Evolutionary conservation across 2,329 filamentous ascomycete species (phyloP).

Genomic region (Diaporthe sp.): DNA sequence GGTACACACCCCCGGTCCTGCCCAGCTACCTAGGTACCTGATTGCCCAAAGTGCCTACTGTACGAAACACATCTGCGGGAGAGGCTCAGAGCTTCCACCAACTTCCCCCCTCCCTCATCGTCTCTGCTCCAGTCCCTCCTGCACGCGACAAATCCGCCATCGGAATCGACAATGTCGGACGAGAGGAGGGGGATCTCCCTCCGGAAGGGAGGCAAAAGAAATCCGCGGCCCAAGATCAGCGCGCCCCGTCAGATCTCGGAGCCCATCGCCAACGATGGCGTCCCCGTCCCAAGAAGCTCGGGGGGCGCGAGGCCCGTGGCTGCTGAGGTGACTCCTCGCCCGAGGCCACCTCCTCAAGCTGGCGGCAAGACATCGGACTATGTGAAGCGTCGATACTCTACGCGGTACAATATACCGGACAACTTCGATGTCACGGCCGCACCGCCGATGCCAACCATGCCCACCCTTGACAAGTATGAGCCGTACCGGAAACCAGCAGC

Average conservation of each 20-base stretch:
- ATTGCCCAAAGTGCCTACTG: constrained; percentile 12
- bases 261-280: constrained; percentile 67
- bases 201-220: constrained; percentile 71
- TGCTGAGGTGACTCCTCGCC: constrained; percentile 45
- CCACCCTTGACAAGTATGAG: constrained; percentile 71
- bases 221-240: constrained; percentile 72
- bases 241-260: constrained; percentile 73
- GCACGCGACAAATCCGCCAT: constrained; percentile 5
- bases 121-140: neutral
- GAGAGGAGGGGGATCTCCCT: constrained; percentile 57
- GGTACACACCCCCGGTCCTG: constrained; percentile 20
- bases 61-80: constrained; percentile 33
- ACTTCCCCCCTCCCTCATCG: neutral
- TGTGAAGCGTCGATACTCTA: constrained; percentile 94
- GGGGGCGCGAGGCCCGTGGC: constrained; percentile 48
- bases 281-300: constrained; percentile 49
- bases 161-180: constrained; percentile 24
- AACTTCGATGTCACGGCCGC: constrained; percentile 75
- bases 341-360: constrained; percentile 62
- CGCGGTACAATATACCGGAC: constrained; percentile 82
- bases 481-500: constrained; percentile 50
- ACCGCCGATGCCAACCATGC: constrained; percentile 78
- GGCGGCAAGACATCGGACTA: constrained; percentile 81
- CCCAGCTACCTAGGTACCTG: neutral
- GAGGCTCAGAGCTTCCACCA: neutral